A percentile compares a stretch with the other conserved stretches of the same genome.
Conservation (phyloP, 306 rosid species). For the Hippophae rhamnoides region DNA sequence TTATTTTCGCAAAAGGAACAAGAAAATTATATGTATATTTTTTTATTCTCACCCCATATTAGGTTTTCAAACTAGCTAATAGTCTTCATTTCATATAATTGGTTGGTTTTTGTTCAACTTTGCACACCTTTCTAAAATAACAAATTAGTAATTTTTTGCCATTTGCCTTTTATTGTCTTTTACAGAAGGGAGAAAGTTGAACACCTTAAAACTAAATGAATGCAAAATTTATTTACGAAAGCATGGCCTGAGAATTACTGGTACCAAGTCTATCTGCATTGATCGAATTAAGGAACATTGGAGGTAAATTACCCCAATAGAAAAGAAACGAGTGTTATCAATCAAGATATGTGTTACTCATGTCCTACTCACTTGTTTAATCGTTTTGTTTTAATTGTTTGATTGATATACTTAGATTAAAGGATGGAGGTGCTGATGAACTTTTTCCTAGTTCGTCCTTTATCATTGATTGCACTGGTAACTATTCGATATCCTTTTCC, state of each 20-base stretch:
- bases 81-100: too few species aligned
- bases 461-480: conserved; percentile 61
- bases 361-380: too few species aligned
- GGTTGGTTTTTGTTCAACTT: not conserved
- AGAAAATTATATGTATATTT: too few species aligned
- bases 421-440: conserved; percentile 41
- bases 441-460: conserved; percentile 62
- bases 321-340: too few species aligned
- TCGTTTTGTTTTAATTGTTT: not conserved
- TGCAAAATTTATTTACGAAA: conserved; percentile 64
- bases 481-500: not conserved
- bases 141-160: not conserved
- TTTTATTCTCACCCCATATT: too few species aligned
- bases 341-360: too few species aligned
- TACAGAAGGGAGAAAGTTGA: conserved; percentile 36
- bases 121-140: not conserved
- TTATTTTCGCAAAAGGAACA: too few species aligned
- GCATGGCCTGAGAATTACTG: conserved; percentile 52
- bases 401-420: conserved; percentile 27
- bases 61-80: too few species aligned
- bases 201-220: conserved; percentile 36
- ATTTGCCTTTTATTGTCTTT: conserved; percentile 1
- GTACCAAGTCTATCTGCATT: conserved; percentile 47
- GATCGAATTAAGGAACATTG: conserved; percentile 56
- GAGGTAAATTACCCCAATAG: conserved; percentile 31